Percentiles rank a stretch among this genome's conserved stretches.
Evolutionary conservation across 257 asterid species (phyloP).

Genomic region (Capsicum baccatum): DNA sequence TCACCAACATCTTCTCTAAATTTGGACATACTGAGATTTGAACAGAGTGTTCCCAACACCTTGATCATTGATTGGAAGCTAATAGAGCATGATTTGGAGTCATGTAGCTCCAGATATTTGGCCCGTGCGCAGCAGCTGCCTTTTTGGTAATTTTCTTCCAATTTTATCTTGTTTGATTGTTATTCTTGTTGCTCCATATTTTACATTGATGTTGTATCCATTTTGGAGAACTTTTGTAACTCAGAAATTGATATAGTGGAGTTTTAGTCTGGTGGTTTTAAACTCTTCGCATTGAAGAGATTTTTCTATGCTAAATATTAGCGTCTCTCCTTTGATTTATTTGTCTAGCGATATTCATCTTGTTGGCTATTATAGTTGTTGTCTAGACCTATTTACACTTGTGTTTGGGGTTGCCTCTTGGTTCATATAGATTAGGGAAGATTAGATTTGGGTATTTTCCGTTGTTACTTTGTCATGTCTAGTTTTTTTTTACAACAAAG

Average conservation of each 20-base stretch:
- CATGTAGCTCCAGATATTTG: background rate
- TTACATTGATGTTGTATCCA: background rate
- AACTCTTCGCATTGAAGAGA: background rate
- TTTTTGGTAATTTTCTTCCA: background rate
- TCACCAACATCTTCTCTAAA: no score
- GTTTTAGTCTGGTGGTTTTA: background rate
- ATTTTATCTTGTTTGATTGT: background rate
- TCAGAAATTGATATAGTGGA: background rate
- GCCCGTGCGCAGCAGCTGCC: background rate
- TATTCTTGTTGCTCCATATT: background rate
- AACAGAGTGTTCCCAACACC: background rate
- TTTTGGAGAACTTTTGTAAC: background rate
- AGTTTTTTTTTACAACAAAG: no score
- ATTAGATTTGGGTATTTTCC: no score
- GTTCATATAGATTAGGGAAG: no score
- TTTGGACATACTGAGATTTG: background rate
- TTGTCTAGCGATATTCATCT: no score
- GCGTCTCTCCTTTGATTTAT: no score
- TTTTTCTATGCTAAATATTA: background rate
- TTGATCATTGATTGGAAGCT: background rate
- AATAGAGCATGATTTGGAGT: background rate
- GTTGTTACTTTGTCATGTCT: no score
- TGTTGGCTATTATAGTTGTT: no score
- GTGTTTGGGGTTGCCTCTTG: no score
- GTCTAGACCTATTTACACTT: no score